phyloP scores from a whole-genome alignment of 257 asterid species.

The Solanum arcanum region DNA sequence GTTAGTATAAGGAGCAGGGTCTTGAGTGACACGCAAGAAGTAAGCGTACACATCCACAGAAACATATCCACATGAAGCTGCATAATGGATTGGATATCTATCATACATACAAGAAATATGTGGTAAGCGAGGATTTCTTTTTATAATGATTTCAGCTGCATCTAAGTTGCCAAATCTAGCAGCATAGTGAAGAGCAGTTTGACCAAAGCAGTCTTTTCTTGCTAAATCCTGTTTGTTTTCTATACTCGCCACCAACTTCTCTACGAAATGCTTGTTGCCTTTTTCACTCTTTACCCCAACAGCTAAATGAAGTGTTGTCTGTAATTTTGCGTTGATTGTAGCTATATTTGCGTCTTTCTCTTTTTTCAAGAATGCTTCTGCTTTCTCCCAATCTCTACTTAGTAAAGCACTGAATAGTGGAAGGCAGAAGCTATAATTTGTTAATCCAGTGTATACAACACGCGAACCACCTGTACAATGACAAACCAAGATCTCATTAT shows the following conservation, averaged over 20 bases:
- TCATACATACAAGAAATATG: slow-evolving; percentile 1
- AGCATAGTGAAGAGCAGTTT: slow-evolving; percentile 23
- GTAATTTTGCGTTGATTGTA: background rate
- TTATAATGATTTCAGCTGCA: slow-evolving; percentile 16
- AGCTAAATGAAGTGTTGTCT: background rate
- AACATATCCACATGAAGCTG: slow-evolving; percentile 24
- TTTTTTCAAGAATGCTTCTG: background rate
- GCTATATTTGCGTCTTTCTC: background rate
- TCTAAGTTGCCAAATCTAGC: slow-evolving; percentile 13
- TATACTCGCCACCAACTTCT: slow-evolving; percentile 14
- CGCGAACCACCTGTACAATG: too few relatives aligned
- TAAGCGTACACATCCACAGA: background rate
- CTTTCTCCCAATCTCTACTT: background rate
- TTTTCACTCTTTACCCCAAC: background rate
- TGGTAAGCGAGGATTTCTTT: slow-evolving; percentile 8
- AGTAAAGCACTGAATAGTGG: background rate
- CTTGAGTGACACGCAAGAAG: slow-evolving; percentile 13
- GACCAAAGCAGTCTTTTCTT: slow-evolving; percentile 2
- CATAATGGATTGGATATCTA: slow-evolving; percentile 23
- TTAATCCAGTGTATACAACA: too few relatives aligned
- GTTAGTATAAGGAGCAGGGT: slow-evolving; percentile 16
- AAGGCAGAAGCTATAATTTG: background rate
- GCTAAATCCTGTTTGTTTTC: slow-evolving; percentile 5
- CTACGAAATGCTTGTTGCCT: background rate
- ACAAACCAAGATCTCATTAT: too few relatives aligned